Conservation (phyloP, 441 rosid species). For the Pelargonium citronellum region DNA sequence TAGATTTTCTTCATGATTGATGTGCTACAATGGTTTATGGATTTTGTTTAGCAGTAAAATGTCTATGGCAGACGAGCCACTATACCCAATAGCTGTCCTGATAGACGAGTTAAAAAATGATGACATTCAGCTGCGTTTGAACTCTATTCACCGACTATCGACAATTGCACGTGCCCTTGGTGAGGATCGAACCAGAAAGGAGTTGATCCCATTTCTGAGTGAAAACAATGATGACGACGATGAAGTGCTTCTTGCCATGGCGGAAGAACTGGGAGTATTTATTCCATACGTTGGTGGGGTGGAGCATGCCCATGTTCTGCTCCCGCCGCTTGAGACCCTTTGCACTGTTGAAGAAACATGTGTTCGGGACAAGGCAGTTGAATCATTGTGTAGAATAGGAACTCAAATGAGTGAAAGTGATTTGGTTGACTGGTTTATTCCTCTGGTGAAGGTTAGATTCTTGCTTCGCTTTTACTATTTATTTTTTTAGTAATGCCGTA, state of each 20-base stretch:
- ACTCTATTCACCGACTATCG: slow-evolving; percentile 75
- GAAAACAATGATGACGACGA: slow-evolving; percentile 96
- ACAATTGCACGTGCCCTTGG: slow-evolving; percentile 93
- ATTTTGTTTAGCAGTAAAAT: slow-evolving; percentile 21
- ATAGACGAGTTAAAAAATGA: slow-evolving; percentile 92
- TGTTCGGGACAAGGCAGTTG: slow-evolving; percentile 84
- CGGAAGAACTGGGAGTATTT: slow-evolving; percentile 84
- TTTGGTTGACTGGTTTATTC: slow-evolving; percentile 64
- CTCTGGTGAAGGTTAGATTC: slow-evolving; percentile 65
- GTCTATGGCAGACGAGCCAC: slow-evolving; percentile 81
- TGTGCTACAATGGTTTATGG: neutral
- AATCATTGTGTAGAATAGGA: slow-evolving; percentile 74
- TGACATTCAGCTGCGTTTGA: slow-evolving; percentile 82
- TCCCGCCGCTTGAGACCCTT: slow-evolving; percentile 76
- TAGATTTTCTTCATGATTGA: too few relatives aligned
- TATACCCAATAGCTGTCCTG: slow-evolving; percentile 83
- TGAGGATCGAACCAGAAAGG: slow-evolving; percentile 88
- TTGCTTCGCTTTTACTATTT: neutral
- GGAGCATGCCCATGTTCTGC: slow-evolving; percentile 68
- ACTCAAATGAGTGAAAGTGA: slow-evolving; percentile 82
- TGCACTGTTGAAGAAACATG: slow-evolving; percentile 86
- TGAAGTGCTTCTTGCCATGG: slow-evolving; percentile 95
- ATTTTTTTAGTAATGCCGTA: neutral
- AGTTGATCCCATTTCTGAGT: slow-evolving; percentile 74
- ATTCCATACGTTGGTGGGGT: slow-evolving; percentile 88